These are phyloP conservation scores for Colletotrichum ledebouriae DNA, from an alignment of 2,329 filamentous ascomycete species.

Conservation along the genomic window DNA sequence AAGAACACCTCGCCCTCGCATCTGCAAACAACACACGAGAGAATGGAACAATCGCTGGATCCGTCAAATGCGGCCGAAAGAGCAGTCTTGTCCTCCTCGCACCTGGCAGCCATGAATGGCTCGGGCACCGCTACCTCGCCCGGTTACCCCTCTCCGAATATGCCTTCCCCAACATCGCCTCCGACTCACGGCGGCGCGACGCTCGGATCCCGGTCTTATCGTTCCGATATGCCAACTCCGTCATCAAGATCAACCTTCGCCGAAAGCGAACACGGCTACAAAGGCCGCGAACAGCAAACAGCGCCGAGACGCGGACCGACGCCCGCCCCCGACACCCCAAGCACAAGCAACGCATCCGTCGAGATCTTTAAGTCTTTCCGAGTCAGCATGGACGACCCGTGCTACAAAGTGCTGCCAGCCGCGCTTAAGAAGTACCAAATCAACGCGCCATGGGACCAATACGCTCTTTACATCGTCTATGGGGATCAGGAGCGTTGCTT, in stretches of 20 bases:
- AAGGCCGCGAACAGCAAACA: slow-evolving; percentile 52
- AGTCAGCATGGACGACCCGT: slow-evolving; percentile 97
- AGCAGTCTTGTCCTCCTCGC: slow-evolving; percentile 75
- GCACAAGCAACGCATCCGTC: slow-evolving; percentile 72
- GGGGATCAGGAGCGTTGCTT: slow-evolving; percentile 98
- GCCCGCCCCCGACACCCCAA: slow-evolving; percentile 72
- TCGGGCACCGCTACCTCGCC: slow-evolving; percentile 66
- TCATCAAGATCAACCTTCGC: slow-evolving; percentile 69
- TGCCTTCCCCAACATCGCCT: slow-evolving; percentile 79
- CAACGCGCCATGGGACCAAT: slow-evolving; percentile 96
- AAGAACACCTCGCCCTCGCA: slow-evolving; percentile 83
- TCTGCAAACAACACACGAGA: slow-evolving; percentile 76
- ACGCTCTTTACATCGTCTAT: slow-evolving; percentile 97
- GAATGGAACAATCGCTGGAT: slow-evolving; percentile 75
- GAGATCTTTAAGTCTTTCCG: slow-evolving; percentile 99
- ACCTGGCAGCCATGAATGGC: slow-evolving; percentile 78
- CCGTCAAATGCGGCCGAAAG: slow-evolving; percentile 77
- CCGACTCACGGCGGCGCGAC: slow-evolving; percentile 68
- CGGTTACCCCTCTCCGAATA: slow-evolving; percentile 71
- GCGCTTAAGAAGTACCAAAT: slow-evolving; percentile 99
- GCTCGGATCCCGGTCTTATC: slow-evolving; percentile 72
- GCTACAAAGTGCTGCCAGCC: slow-evolving; percentile 95
- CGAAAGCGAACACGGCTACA: slow-evolving; percentile 46
- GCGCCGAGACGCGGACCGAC: slow-evolving; percentile 72
- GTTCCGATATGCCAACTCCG: slow-evolving; percentile 64